phyloP scores from a whole-genome alignment of 2,329 filamentous ascomycete genomes.

The Chaetomiaceae sp. region DNA sequence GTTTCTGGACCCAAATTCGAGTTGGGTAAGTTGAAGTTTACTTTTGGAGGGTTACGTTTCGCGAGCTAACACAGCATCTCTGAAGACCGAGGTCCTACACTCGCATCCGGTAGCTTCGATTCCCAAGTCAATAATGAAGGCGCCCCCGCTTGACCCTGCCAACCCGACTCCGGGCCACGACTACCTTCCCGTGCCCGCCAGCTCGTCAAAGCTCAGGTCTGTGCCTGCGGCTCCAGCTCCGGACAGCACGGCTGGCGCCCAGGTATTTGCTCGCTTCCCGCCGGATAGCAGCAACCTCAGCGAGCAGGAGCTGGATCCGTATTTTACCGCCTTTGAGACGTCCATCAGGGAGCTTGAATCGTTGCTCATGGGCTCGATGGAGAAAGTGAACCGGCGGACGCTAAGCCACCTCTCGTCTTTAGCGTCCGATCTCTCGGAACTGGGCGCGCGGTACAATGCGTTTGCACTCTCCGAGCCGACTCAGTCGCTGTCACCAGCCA shows the following conservation, averaged over 20 bases:
- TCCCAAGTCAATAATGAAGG: conserved; percentile 89
- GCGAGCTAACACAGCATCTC: conserved; percentile 31
- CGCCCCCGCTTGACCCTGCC: conserved; percentile 91
- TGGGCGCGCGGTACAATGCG: conserved; percentile 93
- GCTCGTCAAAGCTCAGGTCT: conserved; percentile 79
- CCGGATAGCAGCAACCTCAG: conserved; percentile 65
- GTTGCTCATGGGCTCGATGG: conserved; percentile 85
- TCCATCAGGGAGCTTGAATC: conserved; percentile 89
- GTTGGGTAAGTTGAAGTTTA: conserved; percentile 65
- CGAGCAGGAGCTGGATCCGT: conserved; percentile 90
- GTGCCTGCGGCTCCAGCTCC: conserved; percentile 31
- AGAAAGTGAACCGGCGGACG: conserved; percentile 90
- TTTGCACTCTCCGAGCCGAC: conserved; percentile 94
- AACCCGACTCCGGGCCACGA: conserved; percentile 83
- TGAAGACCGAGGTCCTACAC: conserved; percentile 85
- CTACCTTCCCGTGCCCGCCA: conserved; percentile 79
- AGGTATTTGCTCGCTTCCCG: conserved; percentile 75
- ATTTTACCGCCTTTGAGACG: conserved; percentile 89
- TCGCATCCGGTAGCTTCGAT: conserved; percentile 86
- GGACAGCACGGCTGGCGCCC: conserved; percentile 37
- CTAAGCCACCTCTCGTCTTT: conserved; percentile 79
- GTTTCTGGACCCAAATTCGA: conserved; percentile 95
- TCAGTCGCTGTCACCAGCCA: conserved; percentile 80
- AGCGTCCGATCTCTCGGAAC: conserved; percentile 82
- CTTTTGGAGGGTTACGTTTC: not conserved